A percentile compares a stretch with the other conserved stretches of the same genome.
Evolutionary conservation across 768 basidiomycete species (phyloP).

Genomic region (Pisolithus tinctorius): DNA sequence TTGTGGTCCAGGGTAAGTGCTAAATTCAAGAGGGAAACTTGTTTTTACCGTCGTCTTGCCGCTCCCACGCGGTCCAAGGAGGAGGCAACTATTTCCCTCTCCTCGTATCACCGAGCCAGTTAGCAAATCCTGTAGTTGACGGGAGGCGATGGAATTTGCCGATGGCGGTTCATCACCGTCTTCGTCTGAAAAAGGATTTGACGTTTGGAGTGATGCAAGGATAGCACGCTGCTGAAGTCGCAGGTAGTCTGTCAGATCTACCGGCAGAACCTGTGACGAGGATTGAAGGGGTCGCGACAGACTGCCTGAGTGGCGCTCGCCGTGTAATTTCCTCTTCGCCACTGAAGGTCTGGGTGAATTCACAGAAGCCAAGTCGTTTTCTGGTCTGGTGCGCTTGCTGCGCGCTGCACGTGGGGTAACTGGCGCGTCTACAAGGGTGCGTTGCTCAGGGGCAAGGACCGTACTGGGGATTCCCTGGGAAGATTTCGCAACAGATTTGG

Average conservation of each 20-base stretch:
- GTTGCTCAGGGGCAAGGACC: neutral
- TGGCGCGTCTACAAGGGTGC: too few species aligned
- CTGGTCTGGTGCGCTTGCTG: too few species aligned
- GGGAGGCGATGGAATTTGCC: constrained; percentile 46
- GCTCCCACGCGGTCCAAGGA: constrained; percentile 79
- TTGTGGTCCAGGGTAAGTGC: constrained; percentile 2
- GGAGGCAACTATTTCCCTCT: constrained; percentile 90
- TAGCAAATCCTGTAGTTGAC: constrained; percentile 59
- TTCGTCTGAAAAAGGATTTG: constrained; percentile 14
- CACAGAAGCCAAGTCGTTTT: too few species aligned
- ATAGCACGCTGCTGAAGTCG: constrained; percentile 53
- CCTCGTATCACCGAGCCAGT: constrained; percentile 68
- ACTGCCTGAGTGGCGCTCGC: neutral
- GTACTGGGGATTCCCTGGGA: neutral
- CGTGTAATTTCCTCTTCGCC: too few species aligned
- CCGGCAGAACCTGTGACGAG: constrained; percentile 28
- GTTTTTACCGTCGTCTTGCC: constrained; percentile 72
- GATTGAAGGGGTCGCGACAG: constrained; percentile 11
- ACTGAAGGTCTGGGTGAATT: too few species aligned
- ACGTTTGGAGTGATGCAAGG: constrained; percentile 37
- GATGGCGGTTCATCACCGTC: constrained; percentile 30
- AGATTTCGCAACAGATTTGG: neutral
- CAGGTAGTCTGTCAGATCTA: constrained; percentile 40
- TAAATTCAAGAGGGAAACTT: constrained; percentile 1
- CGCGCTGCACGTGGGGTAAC: too few species aligned